phyloP scores from a whole-genome alignment of 2,329 filamentous ascomycete species.

The Cercospora canescens region DNA sequence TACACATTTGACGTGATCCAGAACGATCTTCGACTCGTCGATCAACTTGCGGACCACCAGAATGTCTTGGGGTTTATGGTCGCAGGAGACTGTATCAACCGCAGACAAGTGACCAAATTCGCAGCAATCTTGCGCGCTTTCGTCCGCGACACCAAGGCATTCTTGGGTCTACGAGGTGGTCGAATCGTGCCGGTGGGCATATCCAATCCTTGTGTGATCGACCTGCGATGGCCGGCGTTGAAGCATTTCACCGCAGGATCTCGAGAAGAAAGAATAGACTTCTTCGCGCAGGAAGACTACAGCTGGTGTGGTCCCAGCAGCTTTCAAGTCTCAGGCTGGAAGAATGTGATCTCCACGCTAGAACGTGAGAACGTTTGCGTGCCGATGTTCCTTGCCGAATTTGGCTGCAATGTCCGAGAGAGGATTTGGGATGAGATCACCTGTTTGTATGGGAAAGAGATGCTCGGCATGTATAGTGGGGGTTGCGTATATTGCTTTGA shows the following conservation, averaged over 20 bases:
- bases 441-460: slow-evolving; percentile 26
- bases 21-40: slow-evolving; percentile 16
- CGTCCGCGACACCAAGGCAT: slow-evolving; percentile 22
- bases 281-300: slow-evolving; percentile 18
- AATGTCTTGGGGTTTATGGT: slow-evolving; percentile 26
- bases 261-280: slow-evolving; percentile 14
- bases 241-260: slow-evolving; percentile 25
- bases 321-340: slow-evolving; percentile 26
- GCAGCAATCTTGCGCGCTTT: slow-evolving; percentile 24
- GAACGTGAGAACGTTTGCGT: slow-evolving; percentile 1
- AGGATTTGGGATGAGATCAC: slow-evolving; percentile 24
- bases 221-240: neutral
- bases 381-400: slow-evolving; percentile 24
- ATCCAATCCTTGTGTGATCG: neutral
- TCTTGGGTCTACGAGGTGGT: slow-evolving; percentile 13
- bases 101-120: slow-evolving; percentile 7
- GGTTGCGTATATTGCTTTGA: slow-evolving; percentile 25
- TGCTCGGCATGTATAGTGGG: slow-evolving; percentile 26
- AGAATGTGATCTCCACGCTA: slow-evolving; percentile 15
- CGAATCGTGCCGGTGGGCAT: slow-evolving; percentile 22
- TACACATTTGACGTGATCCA: slow-evolving; percentile 14
- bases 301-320: slow-evolving; percentile 19
- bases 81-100: neutral
- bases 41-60: slow-evolving; percentile 19
- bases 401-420: slow-evolving; percentile 14